Conservation (phyloP, 2,329 filamentous ascomycete genomes). For the Fusarium avenaceum region DNA sequence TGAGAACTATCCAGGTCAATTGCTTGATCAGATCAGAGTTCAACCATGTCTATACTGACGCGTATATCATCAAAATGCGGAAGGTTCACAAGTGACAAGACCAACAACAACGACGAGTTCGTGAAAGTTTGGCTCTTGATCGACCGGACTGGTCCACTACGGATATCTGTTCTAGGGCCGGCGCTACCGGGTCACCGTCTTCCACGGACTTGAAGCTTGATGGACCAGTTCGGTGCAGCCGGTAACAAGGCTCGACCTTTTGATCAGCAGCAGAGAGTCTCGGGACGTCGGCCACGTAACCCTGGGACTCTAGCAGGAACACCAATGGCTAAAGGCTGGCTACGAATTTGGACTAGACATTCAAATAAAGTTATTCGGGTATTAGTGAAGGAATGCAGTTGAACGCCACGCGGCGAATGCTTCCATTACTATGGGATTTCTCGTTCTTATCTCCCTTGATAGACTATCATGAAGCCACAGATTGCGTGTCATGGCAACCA, state of each 20-base stretch:
- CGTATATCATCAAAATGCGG: not conserved
- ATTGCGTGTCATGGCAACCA: conserved; percentile 26
- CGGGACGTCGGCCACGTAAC: conserved; percentile 22
- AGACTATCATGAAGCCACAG: conserved; percentile 4
- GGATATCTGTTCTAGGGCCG: conserved; percentile 6
- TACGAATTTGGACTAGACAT: conserved; percentile 20
- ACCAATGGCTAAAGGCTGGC: not conserved
- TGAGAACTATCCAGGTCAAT: conserved; percentile 9
- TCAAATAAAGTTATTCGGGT: conserved; percentile 18
- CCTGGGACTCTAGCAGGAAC: conserved; percentile 9
- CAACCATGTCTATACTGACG: not conserved
- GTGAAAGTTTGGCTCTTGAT: conserved; percentile 4
- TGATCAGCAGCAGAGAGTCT: conserved; percentile 10
- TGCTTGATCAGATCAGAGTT: conserved; percentile 29
- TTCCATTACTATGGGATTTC: not conserved
- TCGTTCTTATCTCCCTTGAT: not conserved
- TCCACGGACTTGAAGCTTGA: conserved; percentile 21
- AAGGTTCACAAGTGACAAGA: not conserved
- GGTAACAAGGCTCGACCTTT: conserved; percentile 27
- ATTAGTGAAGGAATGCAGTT: conserved; percentile 29
- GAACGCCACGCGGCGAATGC: conserved; percentile 20
- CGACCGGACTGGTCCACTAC: not conserved
- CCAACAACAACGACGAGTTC: conserved; percentile 5
- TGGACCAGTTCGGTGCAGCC: conserved; percentile 37
- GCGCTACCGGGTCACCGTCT: conserved; percentile 25